A percentile compares a stretch with the other conserved stretches of the same genome.
Evolutionary conservation across 768 basidiomycete genomes (phyloP).

Genomic region (Kwoniella europaea): DNA sequence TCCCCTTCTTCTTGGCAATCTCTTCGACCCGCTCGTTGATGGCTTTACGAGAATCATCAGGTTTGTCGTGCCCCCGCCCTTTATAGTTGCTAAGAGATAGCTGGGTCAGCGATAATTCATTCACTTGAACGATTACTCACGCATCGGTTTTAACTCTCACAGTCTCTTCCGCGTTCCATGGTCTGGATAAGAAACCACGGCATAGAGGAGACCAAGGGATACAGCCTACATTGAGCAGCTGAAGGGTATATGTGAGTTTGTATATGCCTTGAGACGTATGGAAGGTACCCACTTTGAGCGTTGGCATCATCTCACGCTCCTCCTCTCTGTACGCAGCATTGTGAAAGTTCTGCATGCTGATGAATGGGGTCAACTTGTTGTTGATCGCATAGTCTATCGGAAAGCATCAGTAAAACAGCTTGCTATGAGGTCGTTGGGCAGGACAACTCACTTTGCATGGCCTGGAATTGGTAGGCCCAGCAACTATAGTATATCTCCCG

Average conservation of each 20-base stretch:
- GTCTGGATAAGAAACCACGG: conserved; percentile 35
- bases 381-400: conserved; percentile 65
- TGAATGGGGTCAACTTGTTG: conserved; percentile 68
- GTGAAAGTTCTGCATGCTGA: conserved; percentile 74
- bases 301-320: conserved; percentile 56
- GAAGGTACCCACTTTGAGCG: conserved; percentile 23
- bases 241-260: not conserved
- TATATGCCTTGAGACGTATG: too few relatives aligned
- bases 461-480: conserved; percentile 57
- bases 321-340: conserved; percentile 67
- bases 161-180: conserved; percentile 23
- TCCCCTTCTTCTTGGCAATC: conserved; percentile 60
- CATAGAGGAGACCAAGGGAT: conserved; percentile 66
- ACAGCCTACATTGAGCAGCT: conserved; percentile 63
- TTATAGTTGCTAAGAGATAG: not conserved
- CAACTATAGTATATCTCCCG: conserved; percentile 37
- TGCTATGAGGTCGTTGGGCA: too few relatives aligned
- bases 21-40: conserved; percentile 61
- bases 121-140: conserved; percentile 5
- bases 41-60: conserved; percentile 52
- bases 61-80: conserved; percentile 19
- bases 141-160: conserved; percentile 16
- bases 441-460: conserved; percentile 48
- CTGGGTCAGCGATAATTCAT: not conserved
- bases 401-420: too few relatives aligned